Evolutionary conservation across 2,329 filamentous ascomycete species (phyloP).

Genomic region (Colletotrichum sp.): DNA sequence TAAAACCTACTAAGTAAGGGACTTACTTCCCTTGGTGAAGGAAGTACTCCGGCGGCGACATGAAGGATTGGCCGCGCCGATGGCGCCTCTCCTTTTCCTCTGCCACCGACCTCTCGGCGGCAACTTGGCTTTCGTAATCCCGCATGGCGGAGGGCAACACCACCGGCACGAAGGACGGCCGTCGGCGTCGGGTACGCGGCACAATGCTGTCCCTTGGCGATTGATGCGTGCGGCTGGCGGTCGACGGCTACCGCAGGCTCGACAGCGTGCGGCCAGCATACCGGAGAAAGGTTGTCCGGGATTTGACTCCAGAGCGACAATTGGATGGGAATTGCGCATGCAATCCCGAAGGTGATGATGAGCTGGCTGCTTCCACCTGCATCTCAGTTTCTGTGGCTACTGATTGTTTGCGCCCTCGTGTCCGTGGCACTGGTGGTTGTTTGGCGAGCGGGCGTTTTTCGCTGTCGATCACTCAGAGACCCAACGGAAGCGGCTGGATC

Average conservation of each 20-base stretch:
- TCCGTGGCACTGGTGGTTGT: neutral
- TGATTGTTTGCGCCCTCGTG: neutral
- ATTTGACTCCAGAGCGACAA: neutral
- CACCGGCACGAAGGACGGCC: neutral
- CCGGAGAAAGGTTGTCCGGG: neutral
- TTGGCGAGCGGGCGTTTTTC: neutral
- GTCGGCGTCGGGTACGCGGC: constrained; percentile 7
- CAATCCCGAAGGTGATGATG: neutral
- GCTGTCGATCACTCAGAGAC: neutral
- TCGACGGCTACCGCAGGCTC: neutral
- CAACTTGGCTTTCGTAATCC: neutral
- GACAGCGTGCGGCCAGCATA: neutral
- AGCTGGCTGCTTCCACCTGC: neutral
- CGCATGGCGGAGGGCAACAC: neutral
- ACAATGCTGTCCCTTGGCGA: neutral
- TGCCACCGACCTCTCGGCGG: neutral
- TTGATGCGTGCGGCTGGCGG: neutral
- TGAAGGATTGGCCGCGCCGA: neutral
- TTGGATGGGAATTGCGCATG: neutral
- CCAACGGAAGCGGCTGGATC: neutral
- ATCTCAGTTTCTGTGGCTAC: neutral
- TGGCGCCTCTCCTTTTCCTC: neutral
- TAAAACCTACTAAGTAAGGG: neutral
- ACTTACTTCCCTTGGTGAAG: neutral
- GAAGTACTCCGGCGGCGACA: neutral